Conservation (phyloP, 805 yeast genomes). For the Cyberlindnera mississippiensis region DNA sequence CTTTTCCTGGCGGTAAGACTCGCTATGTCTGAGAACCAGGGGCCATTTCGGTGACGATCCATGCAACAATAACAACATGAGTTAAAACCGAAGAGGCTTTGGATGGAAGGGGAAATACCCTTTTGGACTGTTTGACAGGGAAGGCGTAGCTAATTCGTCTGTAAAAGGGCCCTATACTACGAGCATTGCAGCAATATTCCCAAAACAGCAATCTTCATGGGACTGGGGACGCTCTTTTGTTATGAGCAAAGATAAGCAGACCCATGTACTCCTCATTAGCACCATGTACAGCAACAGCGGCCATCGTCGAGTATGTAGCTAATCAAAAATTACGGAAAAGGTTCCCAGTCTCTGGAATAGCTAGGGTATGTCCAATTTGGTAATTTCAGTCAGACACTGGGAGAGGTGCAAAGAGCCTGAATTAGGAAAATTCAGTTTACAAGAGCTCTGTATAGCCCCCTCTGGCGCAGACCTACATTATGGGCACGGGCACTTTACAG, state of each 20-base stretch:
- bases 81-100: conserved; percentile 55
- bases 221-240: conserved; percentile 69
- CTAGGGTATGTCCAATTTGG: conserved; percentile 52
- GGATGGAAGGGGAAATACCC: too few species aligned
- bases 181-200: too few species aligned
- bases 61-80: conserved; percentile 55
- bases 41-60: conserved; percentile 58
- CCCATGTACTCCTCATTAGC: conserved; percentile 67
- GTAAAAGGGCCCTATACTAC: too few species aligned
- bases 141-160: conserved; percentile 62
- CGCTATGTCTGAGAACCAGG: conserved; percentile 39
- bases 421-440: too few species aligned
- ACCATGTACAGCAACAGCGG: conserved; percentile 75
- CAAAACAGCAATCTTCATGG: too few species aligned
- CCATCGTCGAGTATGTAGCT: conserved; percentile 61
- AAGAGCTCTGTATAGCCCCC: too few species aligned
- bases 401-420: too few species aligned
- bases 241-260: conserved; percentile 43
- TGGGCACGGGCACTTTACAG: too few species aligned
- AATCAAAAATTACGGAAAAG: conserved; percentile 76
- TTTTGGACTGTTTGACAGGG: conserved; percentile 68
- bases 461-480: too few species aligned
- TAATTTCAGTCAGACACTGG: too few species aligned
- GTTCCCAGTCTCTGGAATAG: conserved; percentile 69
- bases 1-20: too few species aligned